Conservation (phyloP, 805 yeast species). For the Wickerhamiella nectarea region DNA sequence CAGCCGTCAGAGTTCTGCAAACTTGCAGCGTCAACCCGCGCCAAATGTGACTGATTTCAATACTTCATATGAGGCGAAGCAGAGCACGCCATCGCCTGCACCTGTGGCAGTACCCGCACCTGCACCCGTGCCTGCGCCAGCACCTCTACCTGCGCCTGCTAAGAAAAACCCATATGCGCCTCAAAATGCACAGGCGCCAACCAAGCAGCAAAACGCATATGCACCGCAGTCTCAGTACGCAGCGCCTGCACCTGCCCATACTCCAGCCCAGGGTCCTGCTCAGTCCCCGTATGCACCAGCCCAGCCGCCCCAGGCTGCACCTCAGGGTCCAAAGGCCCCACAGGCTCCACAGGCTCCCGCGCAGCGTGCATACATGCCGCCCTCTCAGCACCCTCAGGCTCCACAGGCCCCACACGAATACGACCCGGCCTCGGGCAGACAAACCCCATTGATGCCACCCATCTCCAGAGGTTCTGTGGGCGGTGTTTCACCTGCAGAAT, state of each 20-base stretch:
- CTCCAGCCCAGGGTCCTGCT: not conserved
- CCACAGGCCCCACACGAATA: no score
- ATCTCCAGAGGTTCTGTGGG: not conserved
- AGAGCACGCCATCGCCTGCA: not conserved
- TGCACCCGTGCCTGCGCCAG: conserved; percentile 1
- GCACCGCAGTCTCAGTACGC: not conserved
- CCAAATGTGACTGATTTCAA: conserved; percentile 6
- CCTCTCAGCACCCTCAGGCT: no score
- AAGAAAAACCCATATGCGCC: not conserved
- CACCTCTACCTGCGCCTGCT: not conserved
- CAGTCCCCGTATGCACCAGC: not conserved
- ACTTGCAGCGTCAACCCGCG: not conserved
- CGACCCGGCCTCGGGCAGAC: not conserved
- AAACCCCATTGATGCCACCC: not conserved
- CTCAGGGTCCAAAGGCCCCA: not conserved
- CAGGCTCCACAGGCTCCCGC: not conserved
- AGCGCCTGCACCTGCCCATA: no score
- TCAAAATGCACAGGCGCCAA: not conserved
- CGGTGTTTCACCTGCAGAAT: not conserved
- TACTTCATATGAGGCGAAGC: conserved; percentile 2
- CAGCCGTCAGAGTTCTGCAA: not conserved
- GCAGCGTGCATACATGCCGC: no score
- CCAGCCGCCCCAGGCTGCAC: not conserved
- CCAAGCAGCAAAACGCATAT: not conserved
- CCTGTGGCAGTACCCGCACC: conserved; percentile 8